phyloP scores from a whole-genome alignment of 768 basidiomycete genomes.

The Xerocomus brunneocitrinus region DNA sequence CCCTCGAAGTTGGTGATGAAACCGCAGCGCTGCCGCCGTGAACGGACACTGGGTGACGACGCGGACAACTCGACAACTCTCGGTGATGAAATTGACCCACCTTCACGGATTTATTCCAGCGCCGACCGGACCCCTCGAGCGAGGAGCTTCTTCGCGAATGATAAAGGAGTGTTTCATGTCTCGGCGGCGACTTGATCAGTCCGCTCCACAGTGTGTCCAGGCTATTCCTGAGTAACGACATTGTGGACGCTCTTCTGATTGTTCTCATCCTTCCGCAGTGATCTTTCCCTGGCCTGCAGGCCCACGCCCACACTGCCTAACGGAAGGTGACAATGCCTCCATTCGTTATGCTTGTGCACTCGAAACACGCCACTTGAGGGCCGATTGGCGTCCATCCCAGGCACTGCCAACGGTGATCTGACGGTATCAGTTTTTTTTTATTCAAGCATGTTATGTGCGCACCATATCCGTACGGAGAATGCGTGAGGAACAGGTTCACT shows the following conservation, averaged over 20 bases:
- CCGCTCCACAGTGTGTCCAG: neutral
- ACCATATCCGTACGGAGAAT: neutral
- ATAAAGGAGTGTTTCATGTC: neutral
- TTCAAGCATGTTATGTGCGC: neutral
- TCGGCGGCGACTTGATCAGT: neutral
- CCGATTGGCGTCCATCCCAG: neutral
- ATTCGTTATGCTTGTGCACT: neutral
- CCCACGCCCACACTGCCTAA: neutral
- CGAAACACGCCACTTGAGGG: neutral
- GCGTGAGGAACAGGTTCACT: neutral
- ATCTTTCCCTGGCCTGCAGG: neutral
- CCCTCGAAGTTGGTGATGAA: neutral
- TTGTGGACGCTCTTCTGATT: neutral
- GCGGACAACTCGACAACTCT: neutral
- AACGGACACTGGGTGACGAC: neutral
- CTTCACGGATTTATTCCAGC: neutral
- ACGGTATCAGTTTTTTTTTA: neutral
- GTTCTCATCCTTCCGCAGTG: slow-evolving; percentile 3
- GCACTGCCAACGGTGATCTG: neutral
- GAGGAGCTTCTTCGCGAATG: neutral
- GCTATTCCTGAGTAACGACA: neutral
- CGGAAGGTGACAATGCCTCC: neutral
- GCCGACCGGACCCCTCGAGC: neutral
- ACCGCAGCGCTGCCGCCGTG: neutral
- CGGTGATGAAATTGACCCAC: neutral